Base-by-base conservation (phyloP, 2,329 filamentous ascomycete species). In the Neofusicoccum umdonicola region DNA sequence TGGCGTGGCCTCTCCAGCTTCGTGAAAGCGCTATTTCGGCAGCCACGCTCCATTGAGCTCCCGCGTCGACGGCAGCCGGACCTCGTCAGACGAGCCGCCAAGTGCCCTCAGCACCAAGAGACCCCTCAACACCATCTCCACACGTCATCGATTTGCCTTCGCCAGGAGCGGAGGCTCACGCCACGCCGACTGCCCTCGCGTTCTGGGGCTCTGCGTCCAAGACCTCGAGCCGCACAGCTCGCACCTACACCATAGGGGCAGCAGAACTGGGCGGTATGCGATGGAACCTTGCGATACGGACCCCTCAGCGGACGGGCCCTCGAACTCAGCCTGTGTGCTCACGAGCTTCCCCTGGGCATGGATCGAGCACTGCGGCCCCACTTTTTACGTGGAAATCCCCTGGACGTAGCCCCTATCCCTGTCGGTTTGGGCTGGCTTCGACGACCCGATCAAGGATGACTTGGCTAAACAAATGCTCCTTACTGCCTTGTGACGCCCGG, bases 351-450 rank as follows among this genome's bases (percentile, higher is more conserved):
- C 51, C 19, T 63, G 41, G 61, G 61, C 61, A 56, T 27, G 50
- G 50, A 45, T 54, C 61, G 31, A 63, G 61, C 50, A 54, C 48
- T 27, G 9, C 31, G 17, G 61, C 61, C 61, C 61, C 61, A 63
- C 61, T 54, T 47, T 63, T 54, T 56, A 56, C 63, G 63, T 65
- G 63, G 63, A 61, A 65, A 44, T 52, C 61, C 47, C 54, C 63
- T 60, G 56, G 47, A 65, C 13, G 19, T 47, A 34, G 19, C 63
- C 54, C 63, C 45, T 65, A 50, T 47, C 62, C 62, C 52, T 64
- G 52, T 39, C 51, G 50, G 19, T 62, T 51, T 44, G 39, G 60
- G 41, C 41, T 54, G 2, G 37, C 41, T 19, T 54, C 61, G 41
- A 44, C 45, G 50, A 48, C 17, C 50, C 35, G 41, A 27, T 37